phyloP scores from a whole-genome alignment of 1,139 yeast species.

The Scheffersomyces segobiensis region DNA sequence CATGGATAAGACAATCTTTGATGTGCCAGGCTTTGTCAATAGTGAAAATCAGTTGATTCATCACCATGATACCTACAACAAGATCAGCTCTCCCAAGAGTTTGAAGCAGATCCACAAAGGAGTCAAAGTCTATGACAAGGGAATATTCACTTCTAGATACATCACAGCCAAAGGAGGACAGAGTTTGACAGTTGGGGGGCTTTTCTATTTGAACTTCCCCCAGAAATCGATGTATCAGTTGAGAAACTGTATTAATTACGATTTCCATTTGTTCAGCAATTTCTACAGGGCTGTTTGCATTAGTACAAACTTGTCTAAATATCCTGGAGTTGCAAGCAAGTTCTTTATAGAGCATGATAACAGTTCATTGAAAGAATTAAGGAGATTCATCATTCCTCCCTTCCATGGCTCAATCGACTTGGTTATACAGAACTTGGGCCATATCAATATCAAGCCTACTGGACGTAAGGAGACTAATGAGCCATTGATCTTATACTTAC shows the following conservation, averaged over 20 bases:
- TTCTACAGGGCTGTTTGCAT: constrained; percentile 29
- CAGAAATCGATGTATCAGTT: constrained; percentile 43
- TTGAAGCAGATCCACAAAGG: constrained; percentile 43
- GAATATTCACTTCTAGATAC: constrained; percentile 37
- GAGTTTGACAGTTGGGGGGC: constrained; percentile 59
- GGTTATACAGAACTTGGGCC: constrained; percentile 70
- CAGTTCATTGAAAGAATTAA: constrained; percentile 31
- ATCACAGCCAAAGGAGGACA: constrained; percentile 44
- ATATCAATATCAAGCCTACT: constrained; percentile 61
- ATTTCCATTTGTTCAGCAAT: constrained; percentile 24
- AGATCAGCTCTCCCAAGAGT: constrained; percentile 23
- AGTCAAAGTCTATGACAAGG: constrained; percentile 30
- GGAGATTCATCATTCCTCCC: constrained; percentile 61
- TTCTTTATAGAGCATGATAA: constrained; percentile 29
- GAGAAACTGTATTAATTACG: constrained; percentile 37
- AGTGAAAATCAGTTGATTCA: background rate
- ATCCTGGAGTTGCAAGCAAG: constrained; percentile 23
- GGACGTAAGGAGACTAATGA: constrained; percentile 42
- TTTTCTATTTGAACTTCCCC: constrained; percentile 49
- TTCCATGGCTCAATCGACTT: constrained; percentile 67
- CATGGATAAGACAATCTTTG: constrained; percentile 35
- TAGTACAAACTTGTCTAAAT: constrained; percentile 13
- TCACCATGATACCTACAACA: constrained; percentile 16
- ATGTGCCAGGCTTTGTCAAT: constrained; percentile 56
- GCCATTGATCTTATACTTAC: constrained; percentile 34